phyloP scores from a whole-genome alignment of 805 yeast genomes.

The Phaffomyces antillensis region DNA sequence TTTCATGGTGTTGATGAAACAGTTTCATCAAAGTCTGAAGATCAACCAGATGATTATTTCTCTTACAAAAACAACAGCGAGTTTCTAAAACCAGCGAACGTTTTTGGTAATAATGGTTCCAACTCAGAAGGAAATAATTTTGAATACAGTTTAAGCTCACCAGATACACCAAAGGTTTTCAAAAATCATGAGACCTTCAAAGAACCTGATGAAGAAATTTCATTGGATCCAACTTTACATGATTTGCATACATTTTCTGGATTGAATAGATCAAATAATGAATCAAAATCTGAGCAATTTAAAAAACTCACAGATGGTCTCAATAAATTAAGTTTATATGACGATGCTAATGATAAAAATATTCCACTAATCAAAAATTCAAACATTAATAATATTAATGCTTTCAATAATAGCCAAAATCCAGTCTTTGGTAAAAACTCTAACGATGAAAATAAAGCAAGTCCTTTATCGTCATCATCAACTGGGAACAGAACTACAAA shows the following conservation, averaged over 20 bases:
- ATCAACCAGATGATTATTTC: background rate
- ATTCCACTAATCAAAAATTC: slow-evolving; percentile 2
- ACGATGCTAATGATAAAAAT: slow-evolving; percentile 3
- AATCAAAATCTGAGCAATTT: background rate
- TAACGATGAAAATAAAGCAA: background rate
- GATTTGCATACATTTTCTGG: slow-evolving; percentile 7
- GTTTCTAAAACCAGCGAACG: background rate
- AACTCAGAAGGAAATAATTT: slow-evolving; percentile 14
- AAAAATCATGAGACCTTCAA: slow-evolving; percentile 5
- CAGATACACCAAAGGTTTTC: slow-evolving; percentile 22
- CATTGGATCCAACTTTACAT: slow-evolving; percentile 9
- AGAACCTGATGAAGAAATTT: slow-evolving; percentile 6
- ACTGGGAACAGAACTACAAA: no score
- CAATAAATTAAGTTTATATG: slow-evolving; percentile 5
- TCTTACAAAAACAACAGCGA: slow-evolving; percentile 3
- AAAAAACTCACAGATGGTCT: slow-evolving; percentile 4
- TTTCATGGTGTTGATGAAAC: background rate
- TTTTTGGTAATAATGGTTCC: background rate
- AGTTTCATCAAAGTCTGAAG: background rate
- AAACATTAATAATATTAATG: background rate
- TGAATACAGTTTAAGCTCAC: slow-evolving; percentile 17
- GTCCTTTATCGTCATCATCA: background rate
- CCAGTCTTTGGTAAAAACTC: slow-evolving; percentile 1
- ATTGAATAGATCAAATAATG: background rate
- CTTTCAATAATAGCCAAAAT: background rate